Evolutionary conservation across 371 early-diverging fungal species (phyloP).

Genomic region (Saksenaea oblongispora): DNA sequence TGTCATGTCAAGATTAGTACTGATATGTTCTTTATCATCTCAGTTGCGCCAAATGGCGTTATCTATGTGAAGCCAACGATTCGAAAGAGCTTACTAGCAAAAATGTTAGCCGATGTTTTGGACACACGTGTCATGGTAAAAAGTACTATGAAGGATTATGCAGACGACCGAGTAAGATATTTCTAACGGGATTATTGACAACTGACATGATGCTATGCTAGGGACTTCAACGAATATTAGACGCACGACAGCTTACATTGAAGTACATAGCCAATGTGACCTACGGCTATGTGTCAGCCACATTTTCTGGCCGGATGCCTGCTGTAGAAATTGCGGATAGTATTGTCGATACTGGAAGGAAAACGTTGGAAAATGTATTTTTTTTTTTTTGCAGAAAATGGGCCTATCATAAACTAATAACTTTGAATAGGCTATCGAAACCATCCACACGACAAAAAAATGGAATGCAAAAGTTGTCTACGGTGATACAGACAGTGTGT

Average conservation of each 20-base stretch:
- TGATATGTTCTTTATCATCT: neutral
- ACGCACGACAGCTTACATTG: conserved; percentile 81
- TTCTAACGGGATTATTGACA: neutral
- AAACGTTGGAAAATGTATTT: conserved; percentile 70
- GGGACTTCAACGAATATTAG: conserved; percentile 54
- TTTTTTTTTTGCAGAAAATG: neutral
- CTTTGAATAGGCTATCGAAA: conserved; percentile 54
- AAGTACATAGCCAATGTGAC: conserved; percentile 93
- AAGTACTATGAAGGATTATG: conserved; percentile 74
- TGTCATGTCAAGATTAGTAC: neutral
- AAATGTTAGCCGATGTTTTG: conserved; percentile 84
- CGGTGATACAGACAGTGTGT: conserved; percentile 92
- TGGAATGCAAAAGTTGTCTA: conserved; percentile 87
- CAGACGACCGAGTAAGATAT: conserved; percentile 43
- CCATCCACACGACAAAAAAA: conserved; percentile 60
- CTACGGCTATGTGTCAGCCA: conserved; percentile 88
- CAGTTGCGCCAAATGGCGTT: conserved; percentile 83
- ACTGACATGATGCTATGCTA: conserved; percentile 2
- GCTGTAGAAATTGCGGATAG: conserved; percentile 88
- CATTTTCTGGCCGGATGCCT: conserved; percentile 90
- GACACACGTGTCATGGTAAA: conserved; percentile 91
- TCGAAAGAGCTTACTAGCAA: conserved; percentile 72
- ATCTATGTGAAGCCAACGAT: conserved; percentile 79
- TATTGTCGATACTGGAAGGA: conserved; percentile 85
- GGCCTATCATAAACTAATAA: neutral